Evolutionary conservation across 192 early-diverging fungal species (phyloP).

Genomic region (Entophlyctis luteolus): DNA sequence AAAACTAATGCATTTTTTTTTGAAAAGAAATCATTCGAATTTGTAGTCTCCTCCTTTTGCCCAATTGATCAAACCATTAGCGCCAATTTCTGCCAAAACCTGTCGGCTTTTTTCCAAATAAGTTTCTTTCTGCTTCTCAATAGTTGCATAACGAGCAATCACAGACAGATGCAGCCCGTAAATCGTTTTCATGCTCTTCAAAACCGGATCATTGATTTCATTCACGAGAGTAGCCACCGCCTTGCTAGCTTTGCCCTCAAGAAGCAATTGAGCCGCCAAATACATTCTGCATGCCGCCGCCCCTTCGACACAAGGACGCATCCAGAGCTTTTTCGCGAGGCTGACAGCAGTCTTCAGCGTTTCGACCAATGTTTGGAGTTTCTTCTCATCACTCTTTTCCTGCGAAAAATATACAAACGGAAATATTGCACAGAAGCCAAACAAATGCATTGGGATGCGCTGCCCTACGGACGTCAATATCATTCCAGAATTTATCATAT

Average conservation of each 20-base stretch:
- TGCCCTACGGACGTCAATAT: constrained; percentile 16
- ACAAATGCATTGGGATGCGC: constrained; percentile 12
- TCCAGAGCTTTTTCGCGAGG: constrained; percentile 15
- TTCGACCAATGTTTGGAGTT: constrained; percentile 4
- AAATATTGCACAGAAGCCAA: constrained; percentile 17
- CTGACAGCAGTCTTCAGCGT: constrained; percentile 7
- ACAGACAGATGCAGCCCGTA: constrained; percentile 13
- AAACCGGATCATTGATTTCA: neutral
- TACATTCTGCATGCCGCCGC: constrained; percentile 11
- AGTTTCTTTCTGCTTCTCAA: neutral
- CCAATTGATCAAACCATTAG: constrained; percentile 21
- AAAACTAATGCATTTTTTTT: no score
- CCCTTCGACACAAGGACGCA: constrained; percentile 8
- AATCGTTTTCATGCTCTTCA: constrained; percentile 3
- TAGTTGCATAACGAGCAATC: constrained; percentile 10
- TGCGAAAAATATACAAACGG: constrained; percentile 12
- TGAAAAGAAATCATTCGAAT: no score
- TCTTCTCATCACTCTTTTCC: constrained; percentile 1
- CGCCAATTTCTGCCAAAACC: constrained; percentile 2
- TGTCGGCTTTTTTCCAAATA: neutral
- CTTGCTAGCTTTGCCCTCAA: neutral
- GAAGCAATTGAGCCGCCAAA: neutral
- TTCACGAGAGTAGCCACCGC: neutral
- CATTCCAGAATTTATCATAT: constrained; percentile 24
- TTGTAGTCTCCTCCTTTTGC: constrained; percentile 24